Percentiles rank a stretch among this genome's conserved stretches.
These are phyloP conservation scores for Euclidium syriacum DNA, from an alignment of 345 rosid genomes.

Conservation along the genomic window DNA sequence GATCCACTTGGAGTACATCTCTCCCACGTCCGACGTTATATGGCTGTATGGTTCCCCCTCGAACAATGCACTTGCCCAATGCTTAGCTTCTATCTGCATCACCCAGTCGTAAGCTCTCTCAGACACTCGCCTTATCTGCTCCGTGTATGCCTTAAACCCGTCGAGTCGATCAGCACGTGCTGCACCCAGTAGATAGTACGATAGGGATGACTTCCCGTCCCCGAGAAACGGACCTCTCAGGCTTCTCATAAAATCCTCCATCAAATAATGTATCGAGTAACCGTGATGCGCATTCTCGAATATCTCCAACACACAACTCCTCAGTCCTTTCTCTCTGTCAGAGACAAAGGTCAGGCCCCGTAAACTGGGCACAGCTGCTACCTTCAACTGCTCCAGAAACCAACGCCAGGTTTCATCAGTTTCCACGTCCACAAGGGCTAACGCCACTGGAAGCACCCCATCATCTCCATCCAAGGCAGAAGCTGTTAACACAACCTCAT, in stretches of 20 bases:
- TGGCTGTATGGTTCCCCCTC: slow-evolving; percentile 72
- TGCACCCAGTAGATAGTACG: slow-evolving; percentile 60
- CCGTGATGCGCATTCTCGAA: slow-evolving; percentile 69
- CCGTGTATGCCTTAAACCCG: slow-evolving; percentile 45
- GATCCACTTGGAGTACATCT: slow-evolving; percentile 55
- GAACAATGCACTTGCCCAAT: slow-evolving; percentile 63
- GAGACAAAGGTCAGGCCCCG: slow-evolving; percentile 68
- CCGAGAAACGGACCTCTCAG: slow-evolving; percentile 78
- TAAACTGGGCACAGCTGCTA: slow-evolving; percentile 48
- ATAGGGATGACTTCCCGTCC: slow-evolving; percentile 70
- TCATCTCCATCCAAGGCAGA: slow-evolving; percentile 87
- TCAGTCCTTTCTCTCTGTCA: slow-evolving; percentile 66
- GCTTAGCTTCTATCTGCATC: slow-evolving; percentile 59
- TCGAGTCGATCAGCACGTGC: slow-evolving; percentile 64
- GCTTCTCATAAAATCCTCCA: slow-evolving; percentile 65
- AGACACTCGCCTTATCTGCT: slow-evolving; percentile 64
- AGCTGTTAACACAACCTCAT: slow-evolving; percentile 72
- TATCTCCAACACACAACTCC: slow-evolving; percentile 49
- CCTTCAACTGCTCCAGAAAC: slow-evolving; percentile 70
- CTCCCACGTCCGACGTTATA: slow-evolving; percentile 54
- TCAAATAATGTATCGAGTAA: slow-evolving; percentile 65
- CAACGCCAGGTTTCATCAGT: slow-evolving; percentile 71
- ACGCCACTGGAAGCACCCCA: slow-evolving; percentile 65
- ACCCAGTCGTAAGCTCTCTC: slow-evolving; percentile 77
- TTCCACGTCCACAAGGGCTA: slow-evolving; percentile 74